Conservation (phyloP, 257 asterid species). For the Coffea eugenioides region DNA sequence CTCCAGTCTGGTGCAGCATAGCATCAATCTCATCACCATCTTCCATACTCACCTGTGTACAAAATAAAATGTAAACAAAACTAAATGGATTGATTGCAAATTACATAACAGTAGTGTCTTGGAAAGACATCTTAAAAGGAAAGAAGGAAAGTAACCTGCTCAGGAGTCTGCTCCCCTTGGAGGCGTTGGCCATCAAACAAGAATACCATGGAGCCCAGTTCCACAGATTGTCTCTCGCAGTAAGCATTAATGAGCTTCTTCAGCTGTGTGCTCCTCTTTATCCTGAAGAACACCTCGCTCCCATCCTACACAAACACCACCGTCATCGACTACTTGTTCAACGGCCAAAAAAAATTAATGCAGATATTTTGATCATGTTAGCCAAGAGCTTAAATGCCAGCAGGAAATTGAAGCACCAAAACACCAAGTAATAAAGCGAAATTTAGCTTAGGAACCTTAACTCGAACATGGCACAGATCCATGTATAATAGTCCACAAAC, state of each 20-base stretch:
- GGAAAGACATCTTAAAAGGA: not conserved
- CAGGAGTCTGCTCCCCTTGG: conserved; percentile 39
- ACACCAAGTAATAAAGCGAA: too few species aligned
- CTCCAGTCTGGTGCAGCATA: conserved; percentile 38
- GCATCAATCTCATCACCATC: conserved; percentile 52
- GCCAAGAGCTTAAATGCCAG: not conserved
- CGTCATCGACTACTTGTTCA: not conserved
- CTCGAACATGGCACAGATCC: not conserved
- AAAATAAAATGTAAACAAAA: not conserved
- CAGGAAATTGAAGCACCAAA: not conserved
- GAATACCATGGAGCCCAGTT: conserved; percentile 33
- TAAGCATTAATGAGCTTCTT: conserved; percentile 48
- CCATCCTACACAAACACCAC: conserved; percentile 33
- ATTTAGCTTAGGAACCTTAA: not conserved
- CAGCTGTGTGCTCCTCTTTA: conserved; percentile 38
- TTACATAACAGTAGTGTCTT: not conserved
- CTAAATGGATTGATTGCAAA: not conserved
- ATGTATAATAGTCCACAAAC: not conserved
- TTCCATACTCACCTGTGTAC: conserved; percentile 37
- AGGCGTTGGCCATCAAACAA: conserved; percentile 42
- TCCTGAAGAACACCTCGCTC: conserved; percentile 36
- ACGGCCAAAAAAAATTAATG: not conserved
- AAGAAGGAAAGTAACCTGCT: conserved; percentile 26
- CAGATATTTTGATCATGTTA: not conserved
- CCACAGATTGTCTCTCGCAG: conserved; percentile 39